Conservation (phyloP, 2,329 filamentous ascomycete species). For the Ilyonectria destructans region DNA sequence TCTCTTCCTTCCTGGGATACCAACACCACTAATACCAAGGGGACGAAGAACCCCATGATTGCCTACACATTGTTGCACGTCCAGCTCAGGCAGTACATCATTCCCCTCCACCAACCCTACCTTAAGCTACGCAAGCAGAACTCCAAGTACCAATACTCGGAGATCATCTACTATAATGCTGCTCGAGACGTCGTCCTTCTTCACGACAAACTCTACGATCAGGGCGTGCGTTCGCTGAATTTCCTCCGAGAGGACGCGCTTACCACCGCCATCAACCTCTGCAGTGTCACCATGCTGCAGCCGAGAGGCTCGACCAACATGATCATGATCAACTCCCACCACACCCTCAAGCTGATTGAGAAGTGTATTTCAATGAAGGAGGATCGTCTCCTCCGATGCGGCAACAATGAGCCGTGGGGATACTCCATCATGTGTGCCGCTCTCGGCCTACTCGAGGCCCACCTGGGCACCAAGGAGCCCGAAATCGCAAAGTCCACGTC, state of each 20-base stretch:
- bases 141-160: slow-evolving; percentile 75
- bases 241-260: slow-evolving; percentile 74
- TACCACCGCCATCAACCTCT: slow-evolving; percentile 74
- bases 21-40: slow-evolving; percentile 55
- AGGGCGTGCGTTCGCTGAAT: slow-evolving; percentile 72
- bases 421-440: slow-evolving; percentile 77
- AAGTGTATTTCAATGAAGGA: slow-evolving; percentile 75
- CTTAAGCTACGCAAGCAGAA: slow-evolving; percentile 73
- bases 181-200: slow-evolving; percentile 75
- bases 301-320: slow-evolving; percentile 72
- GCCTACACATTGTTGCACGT: slow-evolving; percentile 75
- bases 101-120: slow-evolving; percentile 74
- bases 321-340: slow-evolving; percentile 74
- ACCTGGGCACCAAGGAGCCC: slow-evolving; percentile 71
- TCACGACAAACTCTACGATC: slow-evolving; percentile 73
- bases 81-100: slow-evolving; percentile 74
- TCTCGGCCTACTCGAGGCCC: slow-evolving; percentile 72
- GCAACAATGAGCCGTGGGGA: slow-evolving; percentile 77
- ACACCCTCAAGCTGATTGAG: slow-evolving; percentile 74
- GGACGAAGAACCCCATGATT: slow-evolving; percentile 70
- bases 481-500: slow-evolving; percentile 73
- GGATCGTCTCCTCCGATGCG: slow-evolving; percentile 73
- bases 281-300: slow-evolving; percentile 74
- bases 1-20: slow-evolving; percentile 71
- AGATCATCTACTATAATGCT: slow-evolving; percentile 76